Percentiles rank a stretch among this genome's conserved stretches.
Evolutionary conservation across 2,329 filamentous ascomycete genomes (phyloP).

Genomic region (Pestalotiopsis sp.): DNA sequence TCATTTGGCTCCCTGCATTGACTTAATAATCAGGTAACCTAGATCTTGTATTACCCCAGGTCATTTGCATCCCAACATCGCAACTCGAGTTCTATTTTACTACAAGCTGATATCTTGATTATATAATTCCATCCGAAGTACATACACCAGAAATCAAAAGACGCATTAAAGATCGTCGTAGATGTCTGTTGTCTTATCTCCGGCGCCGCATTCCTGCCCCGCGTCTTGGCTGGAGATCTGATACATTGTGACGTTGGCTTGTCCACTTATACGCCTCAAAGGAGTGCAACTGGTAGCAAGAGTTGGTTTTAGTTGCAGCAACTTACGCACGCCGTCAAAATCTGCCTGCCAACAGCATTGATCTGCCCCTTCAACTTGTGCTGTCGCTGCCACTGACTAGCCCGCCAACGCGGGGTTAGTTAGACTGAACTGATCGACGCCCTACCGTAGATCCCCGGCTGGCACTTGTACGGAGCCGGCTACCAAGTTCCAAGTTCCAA

Average conservation of each 20-base stretch:
- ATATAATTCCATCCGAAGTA: too few species aligned
- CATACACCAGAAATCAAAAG: background rate
- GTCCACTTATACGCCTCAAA: background rate
- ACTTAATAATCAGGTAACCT: too few species aligned
- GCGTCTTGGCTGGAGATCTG: background rate
- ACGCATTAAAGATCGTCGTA: background rate
- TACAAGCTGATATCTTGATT: too few species aligned
- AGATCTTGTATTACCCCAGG: too few species aligned
- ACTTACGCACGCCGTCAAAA: background rate
- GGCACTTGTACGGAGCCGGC: background rate
- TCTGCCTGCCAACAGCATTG: background rate
- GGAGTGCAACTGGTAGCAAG: background rate
- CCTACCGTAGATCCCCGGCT: background rate
- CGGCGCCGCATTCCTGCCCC: background rate
- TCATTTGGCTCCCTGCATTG: too few species aligned
- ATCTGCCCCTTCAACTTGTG: background rate
- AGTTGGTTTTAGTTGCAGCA: background rate
- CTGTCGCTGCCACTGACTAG: background rate
- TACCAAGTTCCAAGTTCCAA: background rate
- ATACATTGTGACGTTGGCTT: background rate
- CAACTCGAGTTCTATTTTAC: too few species aligned
- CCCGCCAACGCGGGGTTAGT: background rate
- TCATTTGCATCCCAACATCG: too few species aligned
- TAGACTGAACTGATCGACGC: background rate
- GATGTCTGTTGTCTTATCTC: background rate